Base-by-base conservation (phyloP, 1,284 basidiomycete species). In the Dichomitus squalens region DNA sequence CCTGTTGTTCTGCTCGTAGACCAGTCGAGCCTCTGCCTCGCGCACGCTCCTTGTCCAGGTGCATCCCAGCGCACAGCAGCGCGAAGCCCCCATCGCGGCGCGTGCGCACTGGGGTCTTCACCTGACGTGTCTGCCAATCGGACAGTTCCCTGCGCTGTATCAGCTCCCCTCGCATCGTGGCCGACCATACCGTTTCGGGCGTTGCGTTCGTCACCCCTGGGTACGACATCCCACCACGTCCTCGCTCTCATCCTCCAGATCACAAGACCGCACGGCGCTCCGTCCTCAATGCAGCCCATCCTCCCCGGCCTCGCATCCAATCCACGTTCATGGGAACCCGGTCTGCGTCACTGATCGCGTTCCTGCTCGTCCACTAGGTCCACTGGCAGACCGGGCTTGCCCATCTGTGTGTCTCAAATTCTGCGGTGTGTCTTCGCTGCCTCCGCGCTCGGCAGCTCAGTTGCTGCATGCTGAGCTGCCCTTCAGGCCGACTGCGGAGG, bases 221-320 rank as follows among this genome's bases (percentile, higher is more conserved):
- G 56, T 51, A 57, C 53, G 54, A 55, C 61, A 57, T 49, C 41
- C 55, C 31, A 51, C 50, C 39, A 16, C 55, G 52, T 57, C 36
- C 57, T 16, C 55, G 48, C 58, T 57, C 59, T 44, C 64, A 53
- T 52, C 51, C 57, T 38, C 47, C 40, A 53, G 56, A 61, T 68
- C 67, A 68, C 50, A 61, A 53, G 67, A 65, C 67, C 62, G 12
- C 38, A 57, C 61, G 61, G 66, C 66, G 66, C 67, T 65, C 66
- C 65, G 64, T 53, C 59, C 54, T 60, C 53, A 64, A 59, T 60
- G 53, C 54, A 36, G 49, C 33, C 27, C 41, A 39, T 48, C 34
- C 33, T 51, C 52, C 39, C 55, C 40, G 27, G 27, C 35, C 53
- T 60, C 58, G 61, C 58, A 39, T 53, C 53, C 58, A 57, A 43